phyloP scores from a whole-genome alignment of 805 yeast species.

The Candida berthetii region DNA sequence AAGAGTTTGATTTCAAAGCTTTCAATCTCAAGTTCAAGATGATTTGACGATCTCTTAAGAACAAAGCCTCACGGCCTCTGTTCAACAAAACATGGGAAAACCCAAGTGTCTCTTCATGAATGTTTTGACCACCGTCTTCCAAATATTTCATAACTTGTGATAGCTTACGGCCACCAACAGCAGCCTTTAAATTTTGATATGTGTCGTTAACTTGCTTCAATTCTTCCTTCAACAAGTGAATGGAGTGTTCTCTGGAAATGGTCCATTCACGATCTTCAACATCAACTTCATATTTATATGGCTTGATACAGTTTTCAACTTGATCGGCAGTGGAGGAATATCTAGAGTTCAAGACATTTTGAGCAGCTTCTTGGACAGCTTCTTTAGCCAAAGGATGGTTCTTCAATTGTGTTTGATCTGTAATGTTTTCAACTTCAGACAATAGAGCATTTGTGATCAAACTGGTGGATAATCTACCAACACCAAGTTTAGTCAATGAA shows the following conservation, averaged over 20 bases:
- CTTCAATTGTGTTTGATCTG: conserved; percentile 67
- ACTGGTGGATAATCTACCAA: conserved; percentile 84
- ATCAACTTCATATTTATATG: conserved; percentile 95
- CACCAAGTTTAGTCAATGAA: conserved; percentile 84
- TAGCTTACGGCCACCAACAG: conserved; percentile 80
- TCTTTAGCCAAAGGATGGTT: conserved; percentile 84
- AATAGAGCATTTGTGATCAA: conserved; percentile 76
- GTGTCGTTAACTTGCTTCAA: conserved; percentile 72
- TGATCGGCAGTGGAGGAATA: conserved; percentile 95
- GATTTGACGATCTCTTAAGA: conserved; percentile 66
- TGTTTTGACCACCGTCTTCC: conserved; percentile 26
- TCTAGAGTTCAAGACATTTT: conserved; percentile 67
- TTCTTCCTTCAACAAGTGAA: conserved; percentile 73
- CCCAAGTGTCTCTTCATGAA: conserved; percentile 68
- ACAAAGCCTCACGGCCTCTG: conserved; percentile 80
- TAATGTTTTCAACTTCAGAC: conserved; percentile 69
- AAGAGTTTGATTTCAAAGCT: conserved; percentile 66
- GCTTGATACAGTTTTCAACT: conserved; percentile 96
- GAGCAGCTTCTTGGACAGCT: conserved; percentile 81
- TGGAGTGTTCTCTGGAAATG: conserved; percentile 72
- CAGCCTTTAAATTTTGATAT: conserved; percentile 49
- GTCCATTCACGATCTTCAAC: conserved; percentile 95
- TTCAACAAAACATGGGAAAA: conserved; percentile 71
- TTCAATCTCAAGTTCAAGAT: conserved; percentile 71
- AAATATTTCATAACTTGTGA: conserved; percentile 76